Base-by-base conservation (phyloP, 2,329 filamentous ascomycete genomes). In the Pseudogymnoascus sp. region DNA sequence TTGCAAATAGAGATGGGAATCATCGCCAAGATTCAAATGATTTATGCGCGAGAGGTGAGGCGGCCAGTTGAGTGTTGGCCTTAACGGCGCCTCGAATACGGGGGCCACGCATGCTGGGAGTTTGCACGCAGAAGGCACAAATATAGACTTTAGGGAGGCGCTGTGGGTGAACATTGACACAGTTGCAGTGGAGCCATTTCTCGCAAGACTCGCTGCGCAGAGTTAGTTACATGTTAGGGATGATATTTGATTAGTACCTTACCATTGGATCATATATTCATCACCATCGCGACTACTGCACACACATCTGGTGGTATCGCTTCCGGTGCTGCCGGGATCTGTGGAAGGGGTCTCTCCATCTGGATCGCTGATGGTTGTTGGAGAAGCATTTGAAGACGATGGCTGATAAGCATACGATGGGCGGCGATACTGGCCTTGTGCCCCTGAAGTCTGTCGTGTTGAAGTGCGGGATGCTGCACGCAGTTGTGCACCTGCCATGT, bases 211-310 rank as follows among this genome's bases (percentile, higher is more conserved):
- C 81, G 68, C 84, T 87, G 67, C 15, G 59, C 52, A 35, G 45
- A 9, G 55, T 64, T 61, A 67, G 65, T 70, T 61, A 66, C 61
- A 42, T 18, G 61, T 35, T 12, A 27, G 10, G 5, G 58, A 60
- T 61, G 37, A 13, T 37, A 15, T 15, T 42, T 42, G 29, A 45
- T 40, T 33, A 63, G 45, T 39, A 35, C 72, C 80, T 64, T 77
- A 87, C 85, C 85, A 87, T 72, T 86, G 83, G 63, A 87, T 79
- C 79, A 87, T 80, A 66, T 84, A 84, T 65, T 80, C 78, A 59
- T 78, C 76, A 40, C 70, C 72, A 45, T 79, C 77, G 67, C 68
- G 58, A 69, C 73, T 65, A 67, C 73, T 66, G 69, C 85, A 87
- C 15, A 86, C 76, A 67, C 85, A 87, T 64, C 84, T 78, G 33